phyloP scores from a whole-genome alignment of 2,329 filamentous ascomycete genomes.

The Curvularia sp. region DNA sequence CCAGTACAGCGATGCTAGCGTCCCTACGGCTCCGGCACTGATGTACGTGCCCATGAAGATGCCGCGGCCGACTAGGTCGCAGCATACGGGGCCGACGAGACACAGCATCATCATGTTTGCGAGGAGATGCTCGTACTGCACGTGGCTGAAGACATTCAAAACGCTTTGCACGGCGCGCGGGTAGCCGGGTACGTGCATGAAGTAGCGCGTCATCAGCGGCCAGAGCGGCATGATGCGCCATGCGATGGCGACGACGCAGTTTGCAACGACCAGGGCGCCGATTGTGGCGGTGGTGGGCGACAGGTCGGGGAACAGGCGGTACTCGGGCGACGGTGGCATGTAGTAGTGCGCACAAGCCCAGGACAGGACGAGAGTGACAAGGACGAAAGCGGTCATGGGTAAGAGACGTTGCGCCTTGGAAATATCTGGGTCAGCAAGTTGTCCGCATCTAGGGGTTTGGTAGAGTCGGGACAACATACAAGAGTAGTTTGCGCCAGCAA shows the following conservation, averaged over 20 bases:
- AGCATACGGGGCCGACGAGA: constrained; percentile 65
- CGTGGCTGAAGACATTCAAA: constrained; percentile 74
- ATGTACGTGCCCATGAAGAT: constrained; percentile 48
- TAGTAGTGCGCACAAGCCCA: constrained; percentile 46
- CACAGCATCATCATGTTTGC: constrained; percentile 71
- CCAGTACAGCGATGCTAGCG: constrained; percentile 42
- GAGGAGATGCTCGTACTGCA: constrained; percentile 62
- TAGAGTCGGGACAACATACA: constrained; percentile 29
- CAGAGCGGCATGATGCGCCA: constrained; percentile 73
- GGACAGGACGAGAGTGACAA: constrained; percentile 35
- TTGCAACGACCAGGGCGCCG: constrained; percentile 66
- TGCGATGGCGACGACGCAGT: constrained; percentile 62
- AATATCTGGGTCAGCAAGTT: constrained; percentile 3
- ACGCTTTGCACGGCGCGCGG: constrained; percentile 69
- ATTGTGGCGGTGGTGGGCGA: constrained; percentile 57
- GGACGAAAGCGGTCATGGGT: constrained; percentile 47
- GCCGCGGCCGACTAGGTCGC: constrained; percentile 48
- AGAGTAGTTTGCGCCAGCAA: constrained; percentile 44
- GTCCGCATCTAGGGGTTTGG: neutral
- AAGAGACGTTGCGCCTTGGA: constrained; percentile 46
- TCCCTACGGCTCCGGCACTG: constrained; percentile 44
- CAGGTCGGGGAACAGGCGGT: constrained; percentile 47
- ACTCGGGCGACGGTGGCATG: constrained; percentile 35
- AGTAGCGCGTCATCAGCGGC: constrained; percentile 70
- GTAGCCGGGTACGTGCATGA: constrained; percentile 56